A percentile compares a stretch with the other conserved stretches of the same genome.
Evolutionary conservation across 108 stramenopile genomes (phyloP).

Genomic region (Seminavis robusta): DNA sequence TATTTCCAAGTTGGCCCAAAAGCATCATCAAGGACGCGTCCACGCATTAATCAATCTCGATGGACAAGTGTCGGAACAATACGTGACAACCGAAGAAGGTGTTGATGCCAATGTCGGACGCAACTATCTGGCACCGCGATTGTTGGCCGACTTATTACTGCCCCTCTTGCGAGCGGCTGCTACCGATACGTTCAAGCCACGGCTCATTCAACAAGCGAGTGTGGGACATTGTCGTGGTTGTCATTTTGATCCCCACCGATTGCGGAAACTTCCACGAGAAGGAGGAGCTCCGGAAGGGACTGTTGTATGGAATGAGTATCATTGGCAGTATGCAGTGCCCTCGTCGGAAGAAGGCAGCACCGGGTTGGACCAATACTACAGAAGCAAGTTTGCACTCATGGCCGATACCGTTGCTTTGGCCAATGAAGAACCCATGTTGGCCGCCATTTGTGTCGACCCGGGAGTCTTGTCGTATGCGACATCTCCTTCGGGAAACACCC

Average conservation of each 20-base stretch:
- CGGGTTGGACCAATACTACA: no score
- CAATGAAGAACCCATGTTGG: background rate
- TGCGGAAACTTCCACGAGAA: background rate
- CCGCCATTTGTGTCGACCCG: background rate
- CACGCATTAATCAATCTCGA: no score
- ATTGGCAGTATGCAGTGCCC: no score
- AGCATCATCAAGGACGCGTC: no score
- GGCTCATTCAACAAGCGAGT: background rate
- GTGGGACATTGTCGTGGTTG: background rate
- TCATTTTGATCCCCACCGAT: background rate
- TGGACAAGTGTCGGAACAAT: no score
- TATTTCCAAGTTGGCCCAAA: no score
- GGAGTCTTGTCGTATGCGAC: background rate
- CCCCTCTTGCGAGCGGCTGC: background rate
- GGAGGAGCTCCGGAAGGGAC: background rate
- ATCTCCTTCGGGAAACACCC: background rate
- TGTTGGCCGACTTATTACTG: background rate
- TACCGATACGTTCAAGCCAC: background rate
- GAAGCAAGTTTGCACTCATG: background rate
- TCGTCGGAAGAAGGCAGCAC: no score
- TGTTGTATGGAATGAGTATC: background rate
- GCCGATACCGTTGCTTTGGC: background rate
- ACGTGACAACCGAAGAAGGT: no score
- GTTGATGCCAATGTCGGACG: background rate
- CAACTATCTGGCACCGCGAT: background rate